Evolutionary conservation across 2,329 filamentous ascomycete species (phyloP).

Genomic region (Salinomyces thailandicus): DNA sequence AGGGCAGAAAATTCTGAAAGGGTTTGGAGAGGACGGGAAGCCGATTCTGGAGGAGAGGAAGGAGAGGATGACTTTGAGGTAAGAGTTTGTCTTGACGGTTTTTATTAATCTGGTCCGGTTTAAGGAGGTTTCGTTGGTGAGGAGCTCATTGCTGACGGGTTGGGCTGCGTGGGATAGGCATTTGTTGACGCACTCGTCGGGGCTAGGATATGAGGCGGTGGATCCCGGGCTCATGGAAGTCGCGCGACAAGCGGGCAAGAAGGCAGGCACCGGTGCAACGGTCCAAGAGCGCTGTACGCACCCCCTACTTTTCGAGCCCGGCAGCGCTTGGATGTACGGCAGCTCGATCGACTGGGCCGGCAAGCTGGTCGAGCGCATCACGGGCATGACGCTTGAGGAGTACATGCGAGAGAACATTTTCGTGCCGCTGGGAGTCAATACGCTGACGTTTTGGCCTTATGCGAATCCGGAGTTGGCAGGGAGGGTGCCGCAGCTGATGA

Average conservation of each 20-base stretch:
- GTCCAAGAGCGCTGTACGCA: constrained; percentile 36
- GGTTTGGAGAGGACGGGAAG: constrained; percentile 34
- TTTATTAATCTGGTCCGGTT: too few relatives aligned
- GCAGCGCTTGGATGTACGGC: constrained; percentile 42
- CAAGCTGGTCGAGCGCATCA: constrained; percentile 40
- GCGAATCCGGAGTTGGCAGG: constrained; percentile 10
- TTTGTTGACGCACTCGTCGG: constrained; percentile 44
- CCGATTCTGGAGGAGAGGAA: constrained; percentile 24
- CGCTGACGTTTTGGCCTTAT: constrained; percentile 23
- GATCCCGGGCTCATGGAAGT: constrained; percentile 26
- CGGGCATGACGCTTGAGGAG: constrained; percentile 33
- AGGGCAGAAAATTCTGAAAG: constrained; percentile 38
- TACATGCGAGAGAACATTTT: constrained; percentile 38
- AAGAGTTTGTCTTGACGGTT: background rate
- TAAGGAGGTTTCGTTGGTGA: background rate
- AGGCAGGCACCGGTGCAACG: constrained; percentile 11
- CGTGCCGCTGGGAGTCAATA: constrained; percentile 33
- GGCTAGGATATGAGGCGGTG: constrained; percentile 37
- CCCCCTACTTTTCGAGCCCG: constrained; percentile 44
- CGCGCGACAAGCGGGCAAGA: constrained; percentile 8
- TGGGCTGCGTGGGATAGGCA: too few relatives aligned
- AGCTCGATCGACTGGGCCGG: constrained; percentile 44
- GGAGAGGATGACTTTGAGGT: constrained; percentile 38
- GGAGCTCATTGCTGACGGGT: background rate
- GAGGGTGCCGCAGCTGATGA: constrained; percentile 13